These are phyloP conservation scores for Phlebiopsis flavidoalba DNA, from an alignment of 768 basidiomycete genomes.

Conservation along the genomic window DNA sequence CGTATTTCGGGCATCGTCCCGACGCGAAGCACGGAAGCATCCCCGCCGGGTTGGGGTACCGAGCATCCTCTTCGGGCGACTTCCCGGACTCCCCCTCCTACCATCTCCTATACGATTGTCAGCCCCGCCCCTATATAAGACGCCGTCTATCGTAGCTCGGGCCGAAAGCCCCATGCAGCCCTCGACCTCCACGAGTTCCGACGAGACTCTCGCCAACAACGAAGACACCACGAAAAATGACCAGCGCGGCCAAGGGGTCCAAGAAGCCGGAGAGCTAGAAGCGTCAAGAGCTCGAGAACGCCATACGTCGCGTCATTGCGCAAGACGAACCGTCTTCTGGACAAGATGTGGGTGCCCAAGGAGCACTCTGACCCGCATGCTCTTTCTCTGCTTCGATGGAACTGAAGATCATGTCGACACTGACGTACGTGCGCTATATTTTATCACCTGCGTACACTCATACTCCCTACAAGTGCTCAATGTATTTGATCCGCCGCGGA, in stretches of 20 bases:
- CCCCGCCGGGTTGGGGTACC: no score
- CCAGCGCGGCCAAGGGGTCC: background rate
- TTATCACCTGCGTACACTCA: no score
- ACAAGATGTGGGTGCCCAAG: constrained; percentile 1
- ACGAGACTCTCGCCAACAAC: background rate
- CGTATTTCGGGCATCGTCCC: no score
- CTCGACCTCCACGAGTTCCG: background rate
- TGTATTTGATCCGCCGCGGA: background rate
- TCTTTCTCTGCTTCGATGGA: constrained; percentile 10
- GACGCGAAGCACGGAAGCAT: no score
- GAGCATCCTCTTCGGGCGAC: no score
- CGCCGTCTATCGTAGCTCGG: no score
- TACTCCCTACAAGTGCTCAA: no score
- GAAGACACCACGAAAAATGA: background rate
- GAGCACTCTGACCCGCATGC: background rate
- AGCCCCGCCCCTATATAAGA: no score
- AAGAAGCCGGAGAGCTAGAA: background rate
- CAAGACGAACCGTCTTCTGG: background rate
- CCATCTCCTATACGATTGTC: no score
- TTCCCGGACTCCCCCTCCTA: no score
- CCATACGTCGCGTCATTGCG: background rate
- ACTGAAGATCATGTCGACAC: constrained; percentile 10
- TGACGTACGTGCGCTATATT: constrained; percentile 1
- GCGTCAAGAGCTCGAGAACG: background rate
- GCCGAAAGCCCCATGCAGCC: background rate